These are phyloP conservation scores for Elongisporangium anandrum DNA, from an alignment of 352 stramenopile species.

Conservation along the genomic window DNA sequence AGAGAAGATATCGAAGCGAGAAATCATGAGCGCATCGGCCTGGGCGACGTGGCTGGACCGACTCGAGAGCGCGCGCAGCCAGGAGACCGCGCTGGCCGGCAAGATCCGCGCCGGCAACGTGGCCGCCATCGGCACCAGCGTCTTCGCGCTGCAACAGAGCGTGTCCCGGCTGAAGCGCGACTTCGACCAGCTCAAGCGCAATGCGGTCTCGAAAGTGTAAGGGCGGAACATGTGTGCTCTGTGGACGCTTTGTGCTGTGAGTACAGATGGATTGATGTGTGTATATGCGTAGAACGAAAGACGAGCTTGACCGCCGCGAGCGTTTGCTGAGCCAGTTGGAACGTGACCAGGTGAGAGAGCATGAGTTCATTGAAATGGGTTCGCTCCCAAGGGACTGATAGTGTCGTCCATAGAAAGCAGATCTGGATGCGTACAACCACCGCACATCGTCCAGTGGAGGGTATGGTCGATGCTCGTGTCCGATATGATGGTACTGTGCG, in stretches of 20 bases:
- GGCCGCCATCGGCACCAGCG: conserved; percentile 63
- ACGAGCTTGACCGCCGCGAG: conserved; percentile 70
- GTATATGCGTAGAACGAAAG: conserved; percentile 37
- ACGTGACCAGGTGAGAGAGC: conserved; percentile 43
- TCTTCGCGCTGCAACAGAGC: conserved; percentile 83
- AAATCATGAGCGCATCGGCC: conserved; percentile 55
- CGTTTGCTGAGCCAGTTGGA: conserved; percentile 54
- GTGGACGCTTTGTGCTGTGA: not conserved
- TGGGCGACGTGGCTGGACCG: conserved; percentile 82
- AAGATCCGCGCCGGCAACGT: conserved; percentile 71
- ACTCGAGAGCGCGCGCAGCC: conserved; percentile 64
- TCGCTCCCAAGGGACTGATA: not conserved
- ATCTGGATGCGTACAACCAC: conserved; percentile 78
- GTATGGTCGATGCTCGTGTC: conserved; percentile 11
- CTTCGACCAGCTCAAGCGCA: conserved; percentile 73
- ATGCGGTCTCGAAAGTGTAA: conserved; percentile 43
- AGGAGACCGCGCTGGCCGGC: conserved; percentile 54
- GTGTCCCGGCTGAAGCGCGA: conserved; percentile 75
- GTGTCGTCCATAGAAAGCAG: conserved; percentile 37
- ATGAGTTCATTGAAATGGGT: not conserved
- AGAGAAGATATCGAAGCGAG: conserved; percentile 14
- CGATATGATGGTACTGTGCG: not conserved
- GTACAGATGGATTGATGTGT: not conserved
- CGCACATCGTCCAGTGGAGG: conserved; percentile 18
- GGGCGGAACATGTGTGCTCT: conserved; percentile 5